A percentile compares a stretch with the other conserved stretches of the same genome.
Evolutionary conservation across 495 filamentous ascomycete species (phyloP).

Genomic region (Chaetomium cochliodes): DNA sequence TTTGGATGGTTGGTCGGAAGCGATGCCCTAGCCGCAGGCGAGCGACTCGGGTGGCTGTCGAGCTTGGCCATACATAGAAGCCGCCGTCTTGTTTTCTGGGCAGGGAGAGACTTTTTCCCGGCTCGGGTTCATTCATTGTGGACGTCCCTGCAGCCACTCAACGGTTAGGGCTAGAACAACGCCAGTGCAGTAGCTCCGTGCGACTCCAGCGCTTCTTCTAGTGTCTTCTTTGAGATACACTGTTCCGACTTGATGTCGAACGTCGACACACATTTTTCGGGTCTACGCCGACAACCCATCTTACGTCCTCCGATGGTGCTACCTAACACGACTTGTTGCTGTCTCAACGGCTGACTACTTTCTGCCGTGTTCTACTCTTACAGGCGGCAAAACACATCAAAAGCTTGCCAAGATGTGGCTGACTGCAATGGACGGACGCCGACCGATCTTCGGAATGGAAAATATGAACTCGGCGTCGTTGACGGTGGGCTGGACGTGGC

Average conservation of each 20-base stretch:
- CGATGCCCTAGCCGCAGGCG: not conserved
- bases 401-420: slow-evolving; percentile 1
- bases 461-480: not conserved
- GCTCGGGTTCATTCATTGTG: not conserved
- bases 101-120: not conserved
- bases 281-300: not conserved
- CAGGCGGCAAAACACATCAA: not conserved
- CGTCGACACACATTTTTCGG: not conserved
- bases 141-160: slow-evolving; percentile 1
- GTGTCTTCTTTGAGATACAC: not conserved
- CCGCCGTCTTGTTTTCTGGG: not conserved
- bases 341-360: slow-evolving; percentile 11
- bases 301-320: not conserved
- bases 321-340: slow-evolving; percentile 9
- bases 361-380: slow-evolving; percentile 10
- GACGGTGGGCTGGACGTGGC: not conserved
- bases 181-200: not conserved
- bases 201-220: not conserved
- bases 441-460: not conserved
- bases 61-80: too few relatives aligned
- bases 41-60: too few relatives aligned
- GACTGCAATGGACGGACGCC: slow-evolving; percentile 1
- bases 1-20: not conserved
- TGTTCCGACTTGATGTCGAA: not conserved
- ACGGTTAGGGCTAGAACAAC: not conserved